Base-by-base conservation (phyloP, 2,329 filamentous ascomycete genomes). In the Talaromyces sp. region DNA sequence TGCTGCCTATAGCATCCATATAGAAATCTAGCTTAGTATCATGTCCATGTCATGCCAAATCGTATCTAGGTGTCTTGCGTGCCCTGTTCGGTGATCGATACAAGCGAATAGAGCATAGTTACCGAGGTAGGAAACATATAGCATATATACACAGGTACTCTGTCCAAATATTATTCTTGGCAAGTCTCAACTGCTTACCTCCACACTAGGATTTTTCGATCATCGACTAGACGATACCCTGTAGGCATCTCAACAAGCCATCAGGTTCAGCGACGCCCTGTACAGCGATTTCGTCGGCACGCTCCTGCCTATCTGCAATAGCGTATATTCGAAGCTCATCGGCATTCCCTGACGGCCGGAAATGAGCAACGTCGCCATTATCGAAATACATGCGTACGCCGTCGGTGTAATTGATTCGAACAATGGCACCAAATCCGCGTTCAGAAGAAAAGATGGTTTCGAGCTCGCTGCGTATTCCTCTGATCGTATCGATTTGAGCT, bases 271-370 rank as follows among this genome's bases (percentile, higher is more conserved):
- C 64, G 25, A 72, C 66, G 14, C 70, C 72, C 37, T 68, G 64
- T 1, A 59, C 62, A 9, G 68, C 69, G 55, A 74, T 73, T 3
- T 62, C 65, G 58, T 74, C 71, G 1, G 72, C 72, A 9, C 71
- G 71, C 37, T 67, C 68, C 65, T 73, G 71, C 2, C 61, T 67
- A 58, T 74, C 67, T 11, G 70, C 70, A 16, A 74, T 72, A 35
- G 71, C 65, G 54, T 74, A 74, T 39, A 74, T 73, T 11, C 72
- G 72, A 2, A 74, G 67, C 44, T 74, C 72, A 64, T 74, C 72
- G 11, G 72, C 72, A 31, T 73, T 74, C 5, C 72, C 72, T 9
- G 72, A 74, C 4, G 72, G 72, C 2, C 72, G 70, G 35, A 73
- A 66, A 54, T 74, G 72, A 61, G 72, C 72, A 7, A 74, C 72